phyloP scores from a whole-genome alignment of 2,329 filamentous ascomycete species.

The Diaporthe capsici region DNA sequence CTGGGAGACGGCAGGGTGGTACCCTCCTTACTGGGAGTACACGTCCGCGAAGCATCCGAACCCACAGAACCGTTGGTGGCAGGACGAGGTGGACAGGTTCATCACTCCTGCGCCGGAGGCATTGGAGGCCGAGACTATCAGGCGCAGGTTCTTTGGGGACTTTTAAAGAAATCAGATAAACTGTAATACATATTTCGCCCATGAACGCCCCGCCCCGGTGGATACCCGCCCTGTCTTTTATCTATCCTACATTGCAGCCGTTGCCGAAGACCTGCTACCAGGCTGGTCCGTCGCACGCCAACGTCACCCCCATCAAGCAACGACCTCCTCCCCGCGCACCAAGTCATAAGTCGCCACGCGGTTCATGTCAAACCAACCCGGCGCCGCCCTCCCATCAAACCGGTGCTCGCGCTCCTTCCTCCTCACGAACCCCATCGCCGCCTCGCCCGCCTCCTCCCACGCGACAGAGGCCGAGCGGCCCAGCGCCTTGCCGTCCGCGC shows the following conservation, averaged over 20 bases:
- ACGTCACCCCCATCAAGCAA: neutral
- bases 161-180: neutral
- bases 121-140: constrained; percentile 18
- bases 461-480: neutral
- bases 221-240: neutral
- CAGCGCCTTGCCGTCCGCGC: neutral
- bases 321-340: neutral
- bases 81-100: constrained; percentile 31
- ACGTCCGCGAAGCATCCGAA: constrained; percentile 35
- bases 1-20: constrained; percentile 64
- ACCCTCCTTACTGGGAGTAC: constrained; percentile 59
- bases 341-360: constrained; percentile 22
- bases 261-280: neutral
- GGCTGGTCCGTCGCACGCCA: neutral
- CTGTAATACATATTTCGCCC: neutral
- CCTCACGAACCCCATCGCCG: constrained; percentile 2
- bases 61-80: constrained; percentile 28
- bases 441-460: neutral
- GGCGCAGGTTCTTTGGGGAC: constrained; percentile 22
- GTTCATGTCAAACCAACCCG: constrained; percentile 20
- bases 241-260: neutral
- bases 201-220: neutral
- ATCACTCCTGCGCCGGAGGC: neutral
- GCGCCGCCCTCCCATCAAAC: constrained; percentile 15
- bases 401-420: constrained; percentile 26